These are phyloP conservation scores for Oryza rufipogon DNA, from an alignment of 176 grass and related monocot species.

Conservation along the genomic window DNA sequence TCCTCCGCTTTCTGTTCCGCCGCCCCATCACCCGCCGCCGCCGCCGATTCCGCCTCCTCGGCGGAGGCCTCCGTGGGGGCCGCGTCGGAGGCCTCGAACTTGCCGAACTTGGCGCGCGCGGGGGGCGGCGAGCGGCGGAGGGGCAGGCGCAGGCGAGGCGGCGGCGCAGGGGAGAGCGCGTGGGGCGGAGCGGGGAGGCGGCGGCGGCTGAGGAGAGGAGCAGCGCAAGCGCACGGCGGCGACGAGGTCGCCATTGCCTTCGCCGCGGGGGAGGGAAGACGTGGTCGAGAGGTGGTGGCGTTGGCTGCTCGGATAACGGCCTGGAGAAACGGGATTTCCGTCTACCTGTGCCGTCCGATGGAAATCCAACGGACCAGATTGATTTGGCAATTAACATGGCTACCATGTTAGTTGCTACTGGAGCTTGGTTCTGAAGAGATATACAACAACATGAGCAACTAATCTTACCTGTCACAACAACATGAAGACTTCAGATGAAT, in stretches of 20 bases:
- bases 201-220: not conserved
- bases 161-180: not conserved
- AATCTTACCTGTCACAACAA: too few species aligned
- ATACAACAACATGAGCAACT: not conserved
- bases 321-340: not conserved
- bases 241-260: constrained; percentile 49
- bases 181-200: not conserved
- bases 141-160: constrained; percentile 1
- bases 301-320: constrained; percentile 33
- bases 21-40: not conserved
- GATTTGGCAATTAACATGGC: too few species aligned
- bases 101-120: constrained; percentile 69
- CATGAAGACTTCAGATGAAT: too few species aligned
- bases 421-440: not conserved
- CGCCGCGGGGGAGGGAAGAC: constrained; percentile 7
- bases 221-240: constrained; percentile 9
- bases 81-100: constrained; percentile 65
- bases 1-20: constrained; percentile 29
- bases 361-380: constrained; percentile 1
- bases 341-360: constrained; percentile 16
- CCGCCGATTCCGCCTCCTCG: not conserved
- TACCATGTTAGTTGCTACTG: too few species aligned
- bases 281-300: constrained; percentile 19
- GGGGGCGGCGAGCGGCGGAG: constrained; percentile 20
- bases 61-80: constrained; percentile 36